Evolutionary conservation across 1,139 yeast genomes (phyloP), one percentile per base, ranked within the genome.

Genomic region (Wickerhamomyces sp.): DNA sequence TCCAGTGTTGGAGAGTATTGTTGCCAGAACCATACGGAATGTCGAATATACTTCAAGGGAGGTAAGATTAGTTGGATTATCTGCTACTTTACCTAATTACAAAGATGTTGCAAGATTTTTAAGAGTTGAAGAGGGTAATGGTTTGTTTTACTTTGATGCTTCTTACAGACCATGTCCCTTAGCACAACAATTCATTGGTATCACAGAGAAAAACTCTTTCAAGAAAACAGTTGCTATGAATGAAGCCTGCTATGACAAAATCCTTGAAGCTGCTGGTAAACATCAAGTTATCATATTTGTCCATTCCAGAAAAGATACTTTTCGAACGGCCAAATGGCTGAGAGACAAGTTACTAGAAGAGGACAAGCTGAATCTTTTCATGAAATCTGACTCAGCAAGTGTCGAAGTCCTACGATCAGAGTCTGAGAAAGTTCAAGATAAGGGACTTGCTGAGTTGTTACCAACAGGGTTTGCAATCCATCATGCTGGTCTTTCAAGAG

Each of bases 41-140:
- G 62, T 66, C 2, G 76, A 74, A 45, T 65, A 69, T 56, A 73
- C 59, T 29, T 69, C 69, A 50, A 66, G 54, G 15, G 73, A 74
- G 5, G 80, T 81, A 1, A 72, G 99, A 50, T 65, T 93, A 11
- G 81, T 93, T 11, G 99, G 96, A 0, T 70, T 93, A 26, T 91
- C 98, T 0, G 99, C 99, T 0, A 93, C 99, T 0, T 73, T 93
- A 47, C 98, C 99, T 0, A 93, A 93, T 60, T 93, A 84, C 62
- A 66, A 68, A 45, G 98, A 93, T 64, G 98, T 93, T 36, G 96
- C 96, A 0, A 72, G 73, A 41, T 93, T 93, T 56, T 67, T 93
- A 44, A 70, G 84, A 38, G 98, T 88, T 2, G 79, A 81, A 34
- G 67, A 75, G 9, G 61, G 72, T 0, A 56, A 60, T 23, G 71